These are phyloP conservation scores for Brassica cretica DNA, from an alignment of 345 rosid species.

Conservation along the genomic window DNA sequence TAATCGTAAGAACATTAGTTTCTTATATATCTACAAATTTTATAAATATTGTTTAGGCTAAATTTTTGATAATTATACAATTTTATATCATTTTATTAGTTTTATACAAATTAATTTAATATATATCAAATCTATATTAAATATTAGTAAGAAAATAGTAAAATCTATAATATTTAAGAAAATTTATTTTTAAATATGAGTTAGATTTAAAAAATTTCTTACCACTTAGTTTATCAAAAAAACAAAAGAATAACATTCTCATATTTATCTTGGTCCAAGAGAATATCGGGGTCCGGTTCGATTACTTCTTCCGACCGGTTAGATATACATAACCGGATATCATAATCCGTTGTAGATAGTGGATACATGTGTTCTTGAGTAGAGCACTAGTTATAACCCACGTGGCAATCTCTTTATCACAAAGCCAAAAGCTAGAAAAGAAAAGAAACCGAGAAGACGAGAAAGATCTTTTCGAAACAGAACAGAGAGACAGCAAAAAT, in stretches of 20 bases:
- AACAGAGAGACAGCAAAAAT: constrained; percentile 30
- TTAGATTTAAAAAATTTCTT: too few relatives aligned
- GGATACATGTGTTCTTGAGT: constrained; percentile 26
- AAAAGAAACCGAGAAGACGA: background rate
- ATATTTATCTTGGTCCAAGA: background rate
- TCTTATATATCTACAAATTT: too few relatives aligned
- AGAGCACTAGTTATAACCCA: constrained; percentile 40
- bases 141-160: too few relatives aligned
- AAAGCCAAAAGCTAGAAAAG: background rate
- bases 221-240: too few relatives aligned
- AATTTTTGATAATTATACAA: too few relatives aligned
- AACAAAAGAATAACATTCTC: background rate
- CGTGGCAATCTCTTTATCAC: constrained; percentile 59
- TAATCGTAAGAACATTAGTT: too few relatives aligned
- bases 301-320: constrained; percentile 1
- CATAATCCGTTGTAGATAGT: background rate
- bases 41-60: too few relatives aligned
- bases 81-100: too few relatives aligned
- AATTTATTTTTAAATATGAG: too few relatives aligned
- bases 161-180: too few relatives aligned
- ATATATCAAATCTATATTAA: too few relatives aligned
- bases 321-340: constrained; percentile 27
- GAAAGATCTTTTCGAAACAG: background rate
- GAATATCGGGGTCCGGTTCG: constrained; percentile 1
- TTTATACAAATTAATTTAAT: too few relatives aligned